A percentile compares a stretch with the other conserved stretches of the same genome.
These are phyloP conservation scores for Aeschynomene evenia DNA, from an alignment of 306 rosid genomes.

Conservation along the genomic window DNA sequence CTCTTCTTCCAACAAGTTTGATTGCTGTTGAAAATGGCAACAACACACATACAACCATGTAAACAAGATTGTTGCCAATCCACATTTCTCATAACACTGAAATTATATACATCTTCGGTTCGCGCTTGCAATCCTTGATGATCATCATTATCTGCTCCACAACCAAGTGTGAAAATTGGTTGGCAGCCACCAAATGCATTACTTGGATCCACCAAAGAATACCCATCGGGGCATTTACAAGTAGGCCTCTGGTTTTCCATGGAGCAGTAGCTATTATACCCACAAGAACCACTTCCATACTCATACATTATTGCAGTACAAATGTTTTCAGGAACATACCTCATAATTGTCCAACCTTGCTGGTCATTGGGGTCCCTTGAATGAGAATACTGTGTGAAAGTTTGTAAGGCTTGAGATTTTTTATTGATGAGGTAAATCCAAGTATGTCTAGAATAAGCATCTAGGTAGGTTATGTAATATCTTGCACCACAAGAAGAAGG, in stretches of 20 bases:
- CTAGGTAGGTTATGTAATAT: no score
- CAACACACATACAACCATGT: constrained; percentile 41
- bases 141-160: constrained; percentile 35
- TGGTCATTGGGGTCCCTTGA: constrained; percentile 31
- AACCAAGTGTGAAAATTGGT: constrained; percentile 34
- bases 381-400: constrained; percentile 48
- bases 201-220: constrained; percentile 34
- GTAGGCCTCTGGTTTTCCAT: constrained; percentile 34
- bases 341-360: constrained; percentile 27
- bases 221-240: constrained; percentile 42
- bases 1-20: constrained; percentile 40
- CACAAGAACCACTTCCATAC: constrained; percentile 38
- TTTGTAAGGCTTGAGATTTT: no score
- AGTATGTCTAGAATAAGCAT: no score
- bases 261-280: constrained; percentile 47
- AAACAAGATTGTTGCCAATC: constrained; percentile 38
- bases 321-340: constrained; percentile 32
- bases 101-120: constrained; percentile 20
- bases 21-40: not conserved
- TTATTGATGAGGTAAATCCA: no score
- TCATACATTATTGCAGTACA: not conserved
- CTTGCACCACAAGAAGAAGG: no score
- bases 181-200: constrained; percentile 42
- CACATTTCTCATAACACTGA: constrained; percentile 7
- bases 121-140: not conserved